Percentiles rank a stretch among this genome's conserved stretches.
Conservation (phyloP, 1,284 basidiomycete genomes). For the Tilletia setariae region DNA sequence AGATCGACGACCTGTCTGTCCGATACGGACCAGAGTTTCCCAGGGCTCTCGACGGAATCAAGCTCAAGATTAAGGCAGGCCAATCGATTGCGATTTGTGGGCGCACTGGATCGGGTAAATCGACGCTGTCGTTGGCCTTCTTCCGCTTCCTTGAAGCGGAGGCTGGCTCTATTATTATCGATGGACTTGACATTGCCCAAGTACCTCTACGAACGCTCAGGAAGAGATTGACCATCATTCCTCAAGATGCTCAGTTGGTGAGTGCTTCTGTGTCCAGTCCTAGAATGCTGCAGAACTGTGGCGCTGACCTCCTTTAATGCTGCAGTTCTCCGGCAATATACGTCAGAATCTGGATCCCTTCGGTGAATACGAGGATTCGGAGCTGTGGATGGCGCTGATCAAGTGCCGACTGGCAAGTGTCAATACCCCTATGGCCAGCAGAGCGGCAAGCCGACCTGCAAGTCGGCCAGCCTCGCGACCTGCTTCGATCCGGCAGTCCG, state of each 20-base stretch:
- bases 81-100: constrained; percentile 54
- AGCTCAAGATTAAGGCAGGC: constrained; percentile 47
- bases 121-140: constrained; percentile 82
- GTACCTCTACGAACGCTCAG: constrained; percentile 85
- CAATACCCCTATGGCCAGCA: constrained; percentile 26
- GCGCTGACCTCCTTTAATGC: constrained; percentile 54
- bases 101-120: constrained; percentile 80
- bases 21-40: constrained; percentile 53
- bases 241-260: constrained; percentile 66
- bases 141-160: constrained; percentile 90
- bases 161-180: constrained; percentile 74
- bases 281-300: constrained; percentile 7
- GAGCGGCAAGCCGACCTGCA: constrained; percentile 31
- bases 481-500: too few relatives aligned
- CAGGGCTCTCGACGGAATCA: constrained; percentile 44
- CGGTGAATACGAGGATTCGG: constrained; percentile 68
- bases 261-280: not conserved
- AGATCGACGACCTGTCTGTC: constrained; percentile 48
- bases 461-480: constrained; percentile 15
- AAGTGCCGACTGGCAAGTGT: constrained; percentile 56
- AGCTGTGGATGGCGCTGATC: constrained; percentile 60
- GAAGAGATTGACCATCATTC: constrained; percentile 78
- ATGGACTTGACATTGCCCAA: constrained; percentile 79
- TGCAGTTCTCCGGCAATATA: constrained; percentile 46
- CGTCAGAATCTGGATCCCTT: constrained; percentile 63